These are phyloP conservation scores for Phytophthora colocasiae DNA, from an alignment of 352 stramenopile genomes.

Conservation along the genomic window DNA sequence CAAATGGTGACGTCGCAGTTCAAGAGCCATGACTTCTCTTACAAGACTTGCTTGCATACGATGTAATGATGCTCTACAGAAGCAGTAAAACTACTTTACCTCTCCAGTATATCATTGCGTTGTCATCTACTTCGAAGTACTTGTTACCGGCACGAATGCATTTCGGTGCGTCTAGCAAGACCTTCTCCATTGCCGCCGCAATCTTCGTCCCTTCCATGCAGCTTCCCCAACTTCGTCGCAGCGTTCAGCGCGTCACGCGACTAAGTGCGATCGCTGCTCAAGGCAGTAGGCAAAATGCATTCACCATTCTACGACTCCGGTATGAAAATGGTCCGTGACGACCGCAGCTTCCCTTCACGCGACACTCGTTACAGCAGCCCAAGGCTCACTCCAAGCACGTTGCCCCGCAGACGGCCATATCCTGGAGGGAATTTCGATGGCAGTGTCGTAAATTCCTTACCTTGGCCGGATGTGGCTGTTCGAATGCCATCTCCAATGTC, in stretches of 20 bases:
- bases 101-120: neutral
- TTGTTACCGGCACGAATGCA: neutral
- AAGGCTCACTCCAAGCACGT: neutral
- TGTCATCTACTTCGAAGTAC: neutral
- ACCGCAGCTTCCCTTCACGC: conserved; percentile 25
- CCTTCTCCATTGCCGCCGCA: neutral
- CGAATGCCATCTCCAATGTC: neutral
- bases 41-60: no score
- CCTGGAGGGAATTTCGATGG: conserved; percentile 13
- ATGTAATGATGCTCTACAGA: no score
- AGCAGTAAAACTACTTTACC: neutral
- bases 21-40: neutral
- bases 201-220: conserved; percentile 26
- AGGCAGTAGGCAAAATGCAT: conserved; percentile 15
- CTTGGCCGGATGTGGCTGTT: neutral
- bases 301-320: conserved; percentile 7
- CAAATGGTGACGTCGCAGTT: neutral
- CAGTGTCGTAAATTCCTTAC: neutral
- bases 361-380: conserved; percentile 15
- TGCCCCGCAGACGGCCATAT: conserved; percentile 25
- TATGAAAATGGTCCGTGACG: conserved; percentile 19
- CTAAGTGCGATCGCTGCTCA: conserved; percentile 20
- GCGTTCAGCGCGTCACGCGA: conserved; percentile 28
- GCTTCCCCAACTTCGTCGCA: conserved; percentile 8
- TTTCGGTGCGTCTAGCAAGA: conserved; percentile 1